Evolutionary conservation across 306 rosid species (phyloP), one percentile per base, ranked within the genome.

Genomic region (Rosa persica): DNA sequence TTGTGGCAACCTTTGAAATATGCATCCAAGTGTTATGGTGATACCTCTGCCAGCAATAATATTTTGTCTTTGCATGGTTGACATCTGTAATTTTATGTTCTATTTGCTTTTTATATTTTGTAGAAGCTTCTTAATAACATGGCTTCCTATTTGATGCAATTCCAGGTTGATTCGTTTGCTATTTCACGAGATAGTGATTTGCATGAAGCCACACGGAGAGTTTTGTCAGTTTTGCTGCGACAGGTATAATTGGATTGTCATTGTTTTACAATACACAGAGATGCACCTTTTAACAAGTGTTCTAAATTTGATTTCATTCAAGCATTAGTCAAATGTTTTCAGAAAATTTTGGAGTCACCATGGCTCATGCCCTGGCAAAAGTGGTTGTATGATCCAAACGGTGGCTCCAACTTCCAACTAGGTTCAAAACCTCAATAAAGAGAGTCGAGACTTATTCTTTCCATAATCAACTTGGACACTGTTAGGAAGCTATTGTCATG

Each of bases 181-280:
- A 79, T 86, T 86, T 78, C 97, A 42, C 98, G 98, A 61, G 97
- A 90, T 67, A 73, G 81, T 55, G 95, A 88, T 79, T 87, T 92
- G 91, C 97, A 92, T 81, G 98, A 94, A 90, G 96, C 97, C 66
- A 92, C 97, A 4, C 92, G 98, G 7, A 89, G 97, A 84, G 79
- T 94, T 52, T 83, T 94, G 70, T 92, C 97, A 27, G 88, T 87
- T 43, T 48, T 87, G 39, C 69, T 87, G 78, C 91, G 87, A 67
- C 93, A 89, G 91, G 93, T 89, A 39, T 70, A 52, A 72, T 79
- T 66, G 62, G 60, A 36, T 66, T 52, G 22, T 44, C 70, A 48
- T 30, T 20, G 43, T 44, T 67, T 58, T n/a, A 60, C 73, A 11
- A 8, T 36, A 43, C 17, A 8, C 36, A 23, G n/a, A 66, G 65